These are phyloP conservation scores for Zygoascus bituminiphila DNA, from an alignment of 805 yeast species.

Conservation along the genomic window DNA sequence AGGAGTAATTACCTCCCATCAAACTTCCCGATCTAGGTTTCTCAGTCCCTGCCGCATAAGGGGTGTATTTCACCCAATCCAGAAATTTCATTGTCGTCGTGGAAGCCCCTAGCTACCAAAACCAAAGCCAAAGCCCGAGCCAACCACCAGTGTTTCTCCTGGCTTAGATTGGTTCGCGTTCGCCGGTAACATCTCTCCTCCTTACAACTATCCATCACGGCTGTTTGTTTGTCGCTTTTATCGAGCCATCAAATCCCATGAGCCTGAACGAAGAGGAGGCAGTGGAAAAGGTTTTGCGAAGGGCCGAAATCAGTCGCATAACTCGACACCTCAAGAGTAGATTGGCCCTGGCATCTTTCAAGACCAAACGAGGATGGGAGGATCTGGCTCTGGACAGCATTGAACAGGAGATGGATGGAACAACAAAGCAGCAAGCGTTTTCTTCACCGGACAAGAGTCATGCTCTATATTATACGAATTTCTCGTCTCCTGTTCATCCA, in stretches of 20 bases:
- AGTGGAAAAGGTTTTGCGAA: conserved; percentile 31
- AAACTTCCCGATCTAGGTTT: no score
- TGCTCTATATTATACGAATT: background rate
- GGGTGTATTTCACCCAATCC: background rate
- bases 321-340: conserved; percentile 35
- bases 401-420: conserved; percentile 27
- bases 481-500: background rate
- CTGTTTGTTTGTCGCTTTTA: no score
- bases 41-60: no score
- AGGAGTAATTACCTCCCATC: no score
- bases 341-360: conserved; percentile 34
- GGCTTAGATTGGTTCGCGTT: background rate
- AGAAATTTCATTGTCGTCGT: background rate
- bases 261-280: conserved; percentile 17
- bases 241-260: background rate
- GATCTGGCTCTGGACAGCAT: conserved; percentile 29
- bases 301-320: conserved; percentile 36
- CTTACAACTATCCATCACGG: no score
- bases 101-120: background rate
- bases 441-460: background rate
- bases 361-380: conserved; percentile 34
- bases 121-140: background rate
- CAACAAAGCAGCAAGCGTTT: no score
- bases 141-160: background rate
- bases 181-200: no score